These are phyloP conservation scores for Globisporangium cylindrosporum DNA, from an alignment of 352 stramenopile species.

Conservation along the genomic window DNA sequence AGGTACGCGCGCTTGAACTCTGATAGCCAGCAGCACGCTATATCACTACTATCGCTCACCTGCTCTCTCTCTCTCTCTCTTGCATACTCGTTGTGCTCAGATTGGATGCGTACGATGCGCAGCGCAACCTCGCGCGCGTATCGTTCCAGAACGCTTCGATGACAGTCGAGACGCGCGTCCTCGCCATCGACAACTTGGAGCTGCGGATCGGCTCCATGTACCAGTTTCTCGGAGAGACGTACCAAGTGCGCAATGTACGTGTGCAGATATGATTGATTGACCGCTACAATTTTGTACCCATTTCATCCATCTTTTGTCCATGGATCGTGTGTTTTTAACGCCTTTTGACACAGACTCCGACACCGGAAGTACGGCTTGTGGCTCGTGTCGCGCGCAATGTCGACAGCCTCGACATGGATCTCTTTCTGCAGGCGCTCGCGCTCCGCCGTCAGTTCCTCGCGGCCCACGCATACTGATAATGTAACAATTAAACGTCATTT, in stretches of 20 bases:
- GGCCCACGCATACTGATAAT: constrained; percentile 19
- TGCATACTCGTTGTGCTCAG: constrained; percentile 12
- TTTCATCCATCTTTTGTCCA: background rate
- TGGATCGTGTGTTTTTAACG: background rate
- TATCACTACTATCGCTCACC: background rate
- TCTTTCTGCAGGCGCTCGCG: constrained; percentile 71
- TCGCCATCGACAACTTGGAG: constrained; percentile 47
- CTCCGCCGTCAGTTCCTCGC: constrained; percentile 75
- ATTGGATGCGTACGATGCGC: constrained; percentile 65
- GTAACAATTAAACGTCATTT: constrained; percentile 6
- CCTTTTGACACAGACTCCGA: constrained; percentile 11
- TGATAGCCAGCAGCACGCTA: too few relatives aligned
- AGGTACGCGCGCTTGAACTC: constrained; percentile 21
- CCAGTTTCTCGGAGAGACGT: constrained; percentile 81
- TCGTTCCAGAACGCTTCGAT: constrained; percentile 68
- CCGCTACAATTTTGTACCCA: background rate
- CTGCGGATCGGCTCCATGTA: constrained; percentile 76
- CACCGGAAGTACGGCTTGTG: constrained; percentile 53
- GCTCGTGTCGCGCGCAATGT: constrained; percentile 74
- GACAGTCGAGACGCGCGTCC: constrained; percentile 61
- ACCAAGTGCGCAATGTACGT: constrained; percentile 21
- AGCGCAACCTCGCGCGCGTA: constrained; percentile 36
- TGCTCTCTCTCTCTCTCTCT: background rate
- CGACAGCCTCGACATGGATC: constrained; percentile 73
- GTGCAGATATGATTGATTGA: background rate